A percentile compares a stretch with the other conserved stretches of the same genome.
Evolutionary conservation across 1,284 basidiomycete genomes (phyloP).

Genomic region (Tylopilus orsonianus): DNA sequence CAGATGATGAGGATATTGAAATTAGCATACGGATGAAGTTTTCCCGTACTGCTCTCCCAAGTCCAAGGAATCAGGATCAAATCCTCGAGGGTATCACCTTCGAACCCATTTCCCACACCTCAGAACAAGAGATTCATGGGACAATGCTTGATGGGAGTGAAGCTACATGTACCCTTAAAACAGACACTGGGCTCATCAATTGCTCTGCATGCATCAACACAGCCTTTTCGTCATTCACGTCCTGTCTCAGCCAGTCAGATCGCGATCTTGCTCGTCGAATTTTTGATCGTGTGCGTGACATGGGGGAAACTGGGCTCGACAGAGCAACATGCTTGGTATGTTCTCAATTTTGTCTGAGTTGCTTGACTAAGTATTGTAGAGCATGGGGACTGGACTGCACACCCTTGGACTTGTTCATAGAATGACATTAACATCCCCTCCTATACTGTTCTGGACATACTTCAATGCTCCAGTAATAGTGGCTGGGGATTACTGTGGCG

Average conservation of each 20-base stretch:
- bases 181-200: conserved; percentile 49
- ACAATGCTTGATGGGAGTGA: conserved; percentile 40
- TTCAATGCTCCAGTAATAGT: conserved; percentile 54
- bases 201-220: conserved; percentile 57
- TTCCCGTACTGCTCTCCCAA: conserved; percentile 18
- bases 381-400: conserved; percentile 11
- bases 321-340: conserved; percentile 50
- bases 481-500: conserved; percentile 43
- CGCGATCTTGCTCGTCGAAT: conserved; percentile 39
- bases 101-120: conserved; percentile 10
- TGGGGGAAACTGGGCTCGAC: conserved; percentile 47
- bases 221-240: conserved; percentile 39
- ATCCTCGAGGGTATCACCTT: conserved; percentile 16
- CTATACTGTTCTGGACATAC: conserved; percentile 68
- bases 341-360: conserved; percentile 12
- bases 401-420: conserved; percentile 38
- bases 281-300: conserved; percentile 42
- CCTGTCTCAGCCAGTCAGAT: conserved; percentile 37
- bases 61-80: conserved; percentile 17
- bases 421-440: conserved; percentile 48
- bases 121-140: conserved; percentile 42
- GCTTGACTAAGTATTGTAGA: conserved; percentile 18
- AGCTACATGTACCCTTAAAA: conserved; percentile 50
- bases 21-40: conserved; percentile 56
- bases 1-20: conserved; percentile 81